Evolutionary conservation across 1,139 yeast genomes (phyloP).

Genomic region (Spathaspora sp.): DNA sequence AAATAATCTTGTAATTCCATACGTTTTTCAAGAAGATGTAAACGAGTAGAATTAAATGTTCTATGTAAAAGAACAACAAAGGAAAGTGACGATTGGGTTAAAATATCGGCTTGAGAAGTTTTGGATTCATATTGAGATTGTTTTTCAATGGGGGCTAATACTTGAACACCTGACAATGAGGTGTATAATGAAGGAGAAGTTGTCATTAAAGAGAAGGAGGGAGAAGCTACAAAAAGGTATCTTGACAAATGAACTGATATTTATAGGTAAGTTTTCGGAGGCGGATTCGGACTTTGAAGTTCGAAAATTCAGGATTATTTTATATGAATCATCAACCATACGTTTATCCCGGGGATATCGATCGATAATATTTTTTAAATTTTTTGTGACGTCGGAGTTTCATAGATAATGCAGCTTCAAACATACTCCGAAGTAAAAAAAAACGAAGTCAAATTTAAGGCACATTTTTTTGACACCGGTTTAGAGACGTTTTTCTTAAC

Average conservation of each 20-base stretch:
- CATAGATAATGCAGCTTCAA: background rate
- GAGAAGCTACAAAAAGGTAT: background rate
- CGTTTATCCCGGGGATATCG: background rate
- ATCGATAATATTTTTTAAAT: background rate
- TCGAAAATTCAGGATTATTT: background rate
- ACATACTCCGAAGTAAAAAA: background rate
- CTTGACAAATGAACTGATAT: background rate
- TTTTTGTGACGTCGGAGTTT: background rate
- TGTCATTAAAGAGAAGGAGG: background rate
- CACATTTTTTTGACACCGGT: no score
- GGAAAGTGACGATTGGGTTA: slow-evolving; percentile 70
- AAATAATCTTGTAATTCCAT: slow-evolving; percentile 57
- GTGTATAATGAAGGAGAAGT: background rate
- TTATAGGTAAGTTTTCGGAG: background rate
- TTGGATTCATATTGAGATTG: slow-evolving; percentile 50
- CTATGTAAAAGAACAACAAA: slow-evolving; percentile 75
- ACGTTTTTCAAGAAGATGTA: slow-evolving; percentile 59
- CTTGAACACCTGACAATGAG: background rate
- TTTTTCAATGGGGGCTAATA: background rate
- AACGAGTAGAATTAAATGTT: slow-evolving; percentile 61
- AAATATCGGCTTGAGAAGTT: slow-evolving; percentile 39
- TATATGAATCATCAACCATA: background rate
- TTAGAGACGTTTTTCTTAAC: no score
- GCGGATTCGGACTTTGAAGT: background rate
- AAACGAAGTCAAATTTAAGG: background rate